Conservation (phyloP, 2,329 filamentous ascomycete species). For the Exutisphaerella laricina region DNA sequence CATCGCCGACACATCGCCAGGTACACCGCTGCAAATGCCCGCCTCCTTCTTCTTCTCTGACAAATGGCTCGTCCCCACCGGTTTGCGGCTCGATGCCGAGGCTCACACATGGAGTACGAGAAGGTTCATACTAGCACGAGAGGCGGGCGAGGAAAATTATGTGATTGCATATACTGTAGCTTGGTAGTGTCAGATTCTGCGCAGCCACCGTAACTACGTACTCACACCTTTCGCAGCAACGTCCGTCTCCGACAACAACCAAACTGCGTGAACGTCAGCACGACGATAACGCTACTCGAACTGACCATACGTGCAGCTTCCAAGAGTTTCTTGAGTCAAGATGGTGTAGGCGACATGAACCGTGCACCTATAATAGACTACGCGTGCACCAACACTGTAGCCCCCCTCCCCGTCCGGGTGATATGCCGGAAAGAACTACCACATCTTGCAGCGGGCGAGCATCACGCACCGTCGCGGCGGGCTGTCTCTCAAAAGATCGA, state of each 20-base stretch:
- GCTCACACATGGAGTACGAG: neutral
- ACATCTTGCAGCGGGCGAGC: neutral
- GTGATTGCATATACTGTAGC: too few species aligned
- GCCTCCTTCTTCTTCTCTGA: too few species aligned
- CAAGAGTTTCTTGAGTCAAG: neutral
- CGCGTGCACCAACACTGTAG: too few species aligned
- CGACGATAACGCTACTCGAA: neutral
- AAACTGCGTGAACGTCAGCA: constrained; percentile 4
- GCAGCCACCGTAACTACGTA: too few species aligned
- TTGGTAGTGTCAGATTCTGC: too few species aligned
- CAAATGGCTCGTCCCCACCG: neutral
- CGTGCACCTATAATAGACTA: too few species aligned
- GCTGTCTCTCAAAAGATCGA: neutral
- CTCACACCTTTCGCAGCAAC: neutral
- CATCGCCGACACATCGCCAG: neutral
- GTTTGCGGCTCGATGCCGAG: neutral
- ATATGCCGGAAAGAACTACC: neutral
- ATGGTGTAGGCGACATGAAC: neutral
- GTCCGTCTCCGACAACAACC: neutral
- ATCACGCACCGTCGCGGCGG: neutral
- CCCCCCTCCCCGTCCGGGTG: too few species aligned
- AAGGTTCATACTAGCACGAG: too few species aligned
- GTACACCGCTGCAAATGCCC: too few species aligned
- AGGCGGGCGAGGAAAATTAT: too few species aligned
- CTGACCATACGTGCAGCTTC: neutral